Evolutionary conservation across 306 rosid species (phyloP).

Genomic region (Quercus parvula): DNA sequence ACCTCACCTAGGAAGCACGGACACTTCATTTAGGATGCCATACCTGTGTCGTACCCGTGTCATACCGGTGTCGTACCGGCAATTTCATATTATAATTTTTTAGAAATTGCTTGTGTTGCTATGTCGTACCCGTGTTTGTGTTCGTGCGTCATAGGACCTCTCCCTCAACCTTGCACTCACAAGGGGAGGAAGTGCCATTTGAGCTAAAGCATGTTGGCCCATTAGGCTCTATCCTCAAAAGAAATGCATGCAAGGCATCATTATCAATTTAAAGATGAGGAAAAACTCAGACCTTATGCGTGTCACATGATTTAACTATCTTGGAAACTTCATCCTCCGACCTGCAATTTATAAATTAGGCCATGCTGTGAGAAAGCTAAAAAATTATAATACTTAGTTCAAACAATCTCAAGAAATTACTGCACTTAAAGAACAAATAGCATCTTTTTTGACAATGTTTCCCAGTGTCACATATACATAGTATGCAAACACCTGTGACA

Average conservation of each 20-base stretch:
- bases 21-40: too few relatives aligned
- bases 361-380: neutral
- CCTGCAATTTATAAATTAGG: conserved; percentile 43
- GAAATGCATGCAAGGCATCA: conserved; percentile 2
- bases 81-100: too few relatives aligned
- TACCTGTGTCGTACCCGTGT: too few relatives aligned
- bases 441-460: neutral
- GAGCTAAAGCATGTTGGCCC: too few relatives aligned
- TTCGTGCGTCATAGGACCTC: too few relatives aligned
- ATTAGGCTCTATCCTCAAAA: neutral
- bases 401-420: neutral
- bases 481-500: neutral
- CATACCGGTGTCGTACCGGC: too few relatives aligned
- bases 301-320: conserved; percentile 68
- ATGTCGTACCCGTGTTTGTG: too few relatives aligned
- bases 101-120: too few relatives aligned
- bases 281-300: conserved; percentile 52
- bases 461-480: neutral
- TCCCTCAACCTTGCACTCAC: too few relatives aligned
- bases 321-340: conserved; percentile 82
- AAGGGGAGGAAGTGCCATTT: too few relatives aligned
- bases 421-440: neutral
- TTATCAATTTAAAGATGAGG: neutral
- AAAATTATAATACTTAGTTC: neutral
- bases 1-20: too few relatives aligned